Evolutionary conservation across 805 yeast species (phyloP), one percentile per base, ranked within the genome.

Genomic region (Candida jianshihensis): DNA sequence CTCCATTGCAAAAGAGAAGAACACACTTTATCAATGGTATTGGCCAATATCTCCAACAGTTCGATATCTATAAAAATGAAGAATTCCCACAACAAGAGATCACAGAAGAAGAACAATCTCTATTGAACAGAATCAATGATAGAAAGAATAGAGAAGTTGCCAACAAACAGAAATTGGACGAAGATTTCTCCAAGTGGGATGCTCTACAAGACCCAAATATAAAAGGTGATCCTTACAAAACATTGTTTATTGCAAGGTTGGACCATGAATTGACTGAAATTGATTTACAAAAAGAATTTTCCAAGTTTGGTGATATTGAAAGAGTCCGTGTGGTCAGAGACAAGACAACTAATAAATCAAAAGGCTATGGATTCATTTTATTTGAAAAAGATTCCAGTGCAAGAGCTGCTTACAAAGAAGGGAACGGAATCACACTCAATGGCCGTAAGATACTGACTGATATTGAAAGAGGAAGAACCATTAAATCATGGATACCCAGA

Each of bases 361-460:
- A 76, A 41, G 97, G 97, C 0, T 90, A 90, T 56, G 97, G 82
- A 1, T 90, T 90, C 52, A 63, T 88, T 2, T 79, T 80, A 4
- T 90, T 75, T 56, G 78, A 72, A 36, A 63, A 68, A 19, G 82
- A 77, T 15, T 41, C 59, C 2, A 83, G 78, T 40, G 81, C 87
- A 17, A 69, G 71, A 34, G 58, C 56, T 11, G 92, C 95, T 2
- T 68, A 72, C 18, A 68, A 73, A 27, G 79, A 71, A 19, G 70
- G 77, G 27, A 75, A 83, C 26, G 77, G 72, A 1, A 43, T 68
- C 34, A 56, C 54, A n/a, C 53, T 82, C 15, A 64, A 71, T 17
- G 73, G 70, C 7, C 61, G 88, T 31, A 61, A 68, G 5, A 67
- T 79, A 7, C 58, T 81, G n/a, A 83, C 80, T 2, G 94, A 84